Evolutionary conservation across 2,329 filamentous ascomycete species (phyloP).

Genomic region (Arthrobotrys musiformis): DNA sequence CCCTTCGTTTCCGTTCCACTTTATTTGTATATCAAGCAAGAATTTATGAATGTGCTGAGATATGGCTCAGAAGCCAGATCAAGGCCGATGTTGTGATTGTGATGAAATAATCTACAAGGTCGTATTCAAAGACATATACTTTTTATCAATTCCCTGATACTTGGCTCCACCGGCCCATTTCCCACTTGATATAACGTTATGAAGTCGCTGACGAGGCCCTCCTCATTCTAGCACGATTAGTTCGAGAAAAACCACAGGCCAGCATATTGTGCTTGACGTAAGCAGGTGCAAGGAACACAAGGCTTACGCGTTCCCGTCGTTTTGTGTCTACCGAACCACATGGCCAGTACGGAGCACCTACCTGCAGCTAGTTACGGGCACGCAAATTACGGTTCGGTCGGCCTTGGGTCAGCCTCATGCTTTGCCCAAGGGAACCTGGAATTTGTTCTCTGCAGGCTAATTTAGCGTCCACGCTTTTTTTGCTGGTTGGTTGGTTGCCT

Average conservation of each 20-base stretch:
- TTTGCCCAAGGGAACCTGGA: too few species aligned
- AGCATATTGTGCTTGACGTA: slow-evolving; percentile 24
- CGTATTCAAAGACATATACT: not conserved
- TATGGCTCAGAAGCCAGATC: not conserved
- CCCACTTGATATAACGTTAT: not conserved
- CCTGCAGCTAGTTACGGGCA: not conserved
- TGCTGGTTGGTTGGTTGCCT: slow-evolving; percentile 17
- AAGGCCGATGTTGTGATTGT: not conserved
- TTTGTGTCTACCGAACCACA: not conserved
- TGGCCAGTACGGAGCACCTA: not conserved
- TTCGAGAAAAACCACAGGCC: not conserved
- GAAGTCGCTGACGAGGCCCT: slow-evolving; percentile 8
- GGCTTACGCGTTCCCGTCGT: slow-evolving; percentile 34
- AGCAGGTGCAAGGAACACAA: slow-evolving; percentile 8
- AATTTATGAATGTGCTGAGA: slow-evolving; percentile 8
- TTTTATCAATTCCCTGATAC: not conserved
- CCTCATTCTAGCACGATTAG: too few species aligned
- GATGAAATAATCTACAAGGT: not conserved
- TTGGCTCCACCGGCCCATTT: not conserved
- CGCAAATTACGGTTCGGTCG: not conserved
- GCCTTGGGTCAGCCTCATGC: slow-evolving; percentile 35
- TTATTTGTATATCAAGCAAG: slow-evolving; percentile 14
- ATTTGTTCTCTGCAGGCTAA: too few species aligned
- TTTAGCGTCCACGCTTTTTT: not conserved
- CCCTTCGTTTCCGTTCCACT: not conserved